Conservation (phyloP, 345 rosid genomes). For the Cardamine resedifolia region DNA sequence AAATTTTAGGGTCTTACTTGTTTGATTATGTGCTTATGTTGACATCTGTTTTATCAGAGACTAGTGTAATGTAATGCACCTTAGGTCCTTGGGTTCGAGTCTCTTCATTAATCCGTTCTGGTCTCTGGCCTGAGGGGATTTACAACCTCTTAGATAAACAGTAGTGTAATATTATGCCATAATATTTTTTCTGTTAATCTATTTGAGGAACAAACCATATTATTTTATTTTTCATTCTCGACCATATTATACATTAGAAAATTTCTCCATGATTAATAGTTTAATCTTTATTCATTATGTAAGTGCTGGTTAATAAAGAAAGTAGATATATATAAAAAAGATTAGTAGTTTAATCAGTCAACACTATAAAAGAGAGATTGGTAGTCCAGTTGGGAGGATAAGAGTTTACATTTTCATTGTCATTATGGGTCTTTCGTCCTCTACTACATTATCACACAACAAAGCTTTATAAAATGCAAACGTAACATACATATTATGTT, state of each 20-base stretch:
- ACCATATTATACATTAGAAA: too few species aligned
- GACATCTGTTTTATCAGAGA: constrained; percentile 27
- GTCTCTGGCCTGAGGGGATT: background rate
- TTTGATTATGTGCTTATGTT: constrained; percentile 25
- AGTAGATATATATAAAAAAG: too few species aligned
- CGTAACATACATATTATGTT: too few species aligned
- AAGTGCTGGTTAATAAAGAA: too few species aligned
- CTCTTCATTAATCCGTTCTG: background rate
- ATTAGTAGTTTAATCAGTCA: background rate
- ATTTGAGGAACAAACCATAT: constrained; percentile 6
- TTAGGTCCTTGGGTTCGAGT: background rate
- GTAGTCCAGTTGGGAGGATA: too few species aligned
- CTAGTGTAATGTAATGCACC: constrained; percentile 27
- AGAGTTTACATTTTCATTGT: background rate
- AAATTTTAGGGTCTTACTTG: constrained; percentile 21
- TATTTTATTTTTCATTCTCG: background rate
- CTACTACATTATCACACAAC: background rate
- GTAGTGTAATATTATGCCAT: background rate
- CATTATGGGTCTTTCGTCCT: background rate
- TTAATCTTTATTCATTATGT: too few species aligned
- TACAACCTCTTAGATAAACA: background rate
- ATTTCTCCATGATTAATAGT: background rate
- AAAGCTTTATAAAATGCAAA: background rate
- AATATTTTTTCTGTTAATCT: background rate
- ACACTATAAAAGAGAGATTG: background rate